These are phyloP conservation scores for Suillus tomentosus DNA, from an alignment of 768 basidiomycete genomes.

Conservation along the genomic window DNA sequence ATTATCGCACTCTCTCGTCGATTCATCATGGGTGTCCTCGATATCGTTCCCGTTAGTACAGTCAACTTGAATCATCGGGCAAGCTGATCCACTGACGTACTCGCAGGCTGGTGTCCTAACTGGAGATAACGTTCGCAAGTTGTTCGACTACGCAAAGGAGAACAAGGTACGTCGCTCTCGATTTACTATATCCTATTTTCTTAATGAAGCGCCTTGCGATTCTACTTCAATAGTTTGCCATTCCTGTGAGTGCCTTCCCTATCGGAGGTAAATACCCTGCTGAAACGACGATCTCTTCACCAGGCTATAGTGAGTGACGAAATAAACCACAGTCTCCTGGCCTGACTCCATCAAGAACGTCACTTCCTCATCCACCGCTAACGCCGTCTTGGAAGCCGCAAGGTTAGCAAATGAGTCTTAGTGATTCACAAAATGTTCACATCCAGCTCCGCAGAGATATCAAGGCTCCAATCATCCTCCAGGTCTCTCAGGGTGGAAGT, in stretches of 20 bases:
- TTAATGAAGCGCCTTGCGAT: slow-evolving; percentile 19
- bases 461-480: slow-evolving; percentile 97
- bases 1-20: not conserved
- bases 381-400: slow-evolving; percentile 94
- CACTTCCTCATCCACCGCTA: slow-evolving; percentile 93
- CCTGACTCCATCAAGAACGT: slow-evolving; percentile 65
- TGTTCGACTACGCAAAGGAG: slow-evolving; percentile 92
- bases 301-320: slow-evolving; percentile 74
- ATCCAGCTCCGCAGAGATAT: slow-evolving; percentile 60
- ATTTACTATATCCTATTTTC: not conserved
- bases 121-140: slow-evolving; percentile 91
- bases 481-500: slow-evolving; percentile 95
- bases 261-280: not conserved
- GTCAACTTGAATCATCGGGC: not conserved
- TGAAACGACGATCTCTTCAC: not conserved
- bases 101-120: slow-evolving; percentile 89
- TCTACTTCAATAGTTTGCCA: slow-evolving; percentile 61
- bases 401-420: slow-evolving; percentile 49
- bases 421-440: slow-evolving; percentile 14
- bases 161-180: slow-evolving; percentile 62
- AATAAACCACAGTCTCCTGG: not conserved
- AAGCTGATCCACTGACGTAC: slow-evolving; percentile 13
- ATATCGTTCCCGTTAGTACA: slow-evolving; percentile 76
- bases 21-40: slow-evolving; percentile 71
- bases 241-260: slow-evolving; percentile 62